These are phyloP conservation scores for Alternaria infectoria DNA, from an alignment of 2,329 filamentous ascomycete genomes.

Conservation along the genomic window DNA sequence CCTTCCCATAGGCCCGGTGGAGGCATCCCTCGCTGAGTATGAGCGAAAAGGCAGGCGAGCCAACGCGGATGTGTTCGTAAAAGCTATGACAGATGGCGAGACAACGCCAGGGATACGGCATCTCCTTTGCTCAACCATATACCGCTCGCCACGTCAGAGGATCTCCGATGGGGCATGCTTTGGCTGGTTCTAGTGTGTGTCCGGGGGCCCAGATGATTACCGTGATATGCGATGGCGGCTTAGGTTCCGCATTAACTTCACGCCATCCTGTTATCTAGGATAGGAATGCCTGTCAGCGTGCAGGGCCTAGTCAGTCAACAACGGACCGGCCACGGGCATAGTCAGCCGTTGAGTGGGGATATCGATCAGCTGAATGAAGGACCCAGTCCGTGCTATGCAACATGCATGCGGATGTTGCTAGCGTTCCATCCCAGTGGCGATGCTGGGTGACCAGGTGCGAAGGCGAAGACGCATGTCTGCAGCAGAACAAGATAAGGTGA, in stretches of 20 bases:
- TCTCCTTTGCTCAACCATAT: slow-evolving; percentile 52
- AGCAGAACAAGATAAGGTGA: slow-evolving; percentile 56
- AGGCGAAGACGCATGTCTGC: slow-evolving; percentile 46
- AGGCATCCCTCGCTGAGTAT: slow-evolving; percentile 39
- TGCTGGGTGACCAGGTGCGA: slow-evolving; percentile 47
- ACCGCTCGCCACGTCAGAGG: slow-evolving; percentile 59
- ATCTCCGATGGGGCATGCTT: slow-evolving; percentile 57
- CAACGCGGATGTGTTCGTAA: slow-evolving; percentile 40
- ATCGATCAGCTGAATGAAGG: slow-evolving; percentile 49
- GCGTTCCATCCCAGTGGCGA: slow-evolving; percentile 42
- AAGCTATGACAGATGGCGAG: slow-evolving; percentile 48
- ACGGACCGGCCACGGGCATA: slow-evolving; percentile 49
- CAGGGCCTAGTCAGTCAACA: slow-evolving; percentile 50
- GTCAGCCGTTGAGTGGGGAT: slow-evolving; percentile 48
- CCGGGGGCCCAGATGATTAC: slow-evolving; percentile 52
- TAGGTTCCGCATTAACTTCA: slow-evolving; percentile 53
- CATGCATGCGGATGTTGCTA: slow-evolving; percentile 47
- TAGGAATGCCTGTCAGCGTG: slow-evolving; percentile 51
- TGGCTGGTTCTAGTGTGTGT: slow-evolving; percentile 55
- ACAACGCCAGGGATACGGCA: slow-evolving; percentile 47
- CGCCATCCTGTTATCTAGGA: slow-evolving; percentile 51
- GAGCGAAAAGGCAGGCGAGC: slow-evolving; percentile 33
- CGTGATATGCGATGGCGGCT: slow-evolving; percentile 53
- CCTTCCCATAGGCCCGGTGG: slow-evolving; percentile 34
- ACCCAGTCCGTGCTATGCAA: slow-evolving; percentile 45